Conservation (phyloP, 257 asterid species). For the Ajuga chamaepitys region DNA sequence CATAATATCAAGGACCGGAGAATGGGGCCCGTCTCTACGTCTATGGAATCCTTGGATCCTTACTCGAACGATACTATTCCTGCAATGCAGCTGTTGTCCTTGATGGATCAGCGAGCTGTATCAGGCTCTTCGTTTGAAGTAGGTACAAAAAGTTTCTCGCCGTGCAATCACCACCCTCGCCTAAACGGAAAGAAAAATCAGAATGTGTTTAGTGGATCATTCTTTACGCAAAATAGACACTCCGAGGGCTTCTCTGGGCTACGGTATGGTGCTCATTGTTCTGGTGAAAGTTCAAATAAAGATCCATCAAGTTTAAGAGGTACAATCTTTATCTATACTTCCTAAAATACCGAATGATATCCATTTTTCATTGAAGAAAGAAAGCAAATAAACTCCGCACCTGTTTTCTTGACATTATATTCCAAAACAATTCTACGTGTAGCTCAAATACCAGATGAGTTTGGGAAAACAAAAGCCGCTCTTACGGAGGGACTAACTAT, state of each 20-base stretch:
- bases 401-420: neutral
- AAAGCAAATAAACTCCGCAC: neutral
- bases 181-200: conserved; percentile 32
- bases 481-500: conserved; percentile 9
- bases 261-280: conserved; percentile 15
- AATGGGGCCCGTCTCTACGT: conserved; percentile 14
- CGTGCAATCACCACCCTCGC: conserved; percentile 39
- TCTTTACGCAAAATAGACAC: conserved; percentile 25
- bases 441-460: conserved; percentile 26
- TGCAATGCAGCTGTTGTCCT: conserved; percentile 70
- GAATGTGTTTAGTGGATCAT: conserved; percentile 26
- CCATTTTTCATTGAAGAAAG: neutral
- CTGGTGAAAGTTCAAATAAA: conserved; percentile 32
- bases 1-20: conserved; percentile 13
- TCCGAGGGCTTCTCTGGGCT: conserved; percentile 21
- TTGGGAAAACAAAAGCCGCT: conserved; percentile 10
- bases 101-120: conserved; percentile 51
- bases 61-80: conserved; percentile 62
- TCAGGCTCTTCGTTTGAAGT: conserved; percentile 28
- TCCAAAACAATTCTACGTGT: neutral
- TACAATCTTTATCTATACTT: conserved; percentile 10
- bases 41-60: conserved; percentile 35
- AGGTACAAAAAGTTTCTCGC: conserved; percentile 30
- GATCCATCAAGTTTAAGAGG: conserved; percentile 22
- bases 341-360: neutral